Evolutionary conservation across 768 basidiomycete genomes (phyloP), one percentile per base, ranked within the genome.

Genomic region (Russula brevipes): DNA sequence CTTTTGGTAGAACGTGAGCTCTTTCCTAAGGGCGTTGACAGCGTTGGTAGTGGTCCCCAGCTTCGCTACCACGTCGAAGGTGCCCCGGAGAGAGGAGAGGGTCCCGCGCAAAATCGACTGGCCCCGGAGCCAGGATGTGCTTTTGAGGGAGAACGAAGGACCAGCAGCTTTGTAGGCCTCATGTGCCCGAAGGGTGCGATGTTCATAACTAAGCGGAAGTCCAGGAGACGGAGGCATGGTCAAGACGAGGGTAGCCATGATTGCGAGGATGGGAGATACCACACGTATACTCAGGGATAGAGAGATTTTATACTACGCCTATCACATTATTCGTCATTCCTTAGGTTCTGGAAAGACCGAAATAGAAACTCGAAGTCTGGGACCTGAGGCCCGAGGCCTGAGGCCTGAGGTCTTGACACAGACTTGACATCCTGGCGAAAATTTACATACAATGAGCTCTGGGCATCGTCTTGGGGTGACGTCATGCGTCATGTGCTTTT

Each of bases 61-160:
- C 50, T 63, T 63, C 24, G 61, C 61, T 5, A 57, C 61, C 8
- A 63, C 56, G 50, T 63, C 61, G 42, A 57, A 52, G 8, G 35
- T 45, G 56, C 55, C 55, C 12, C 56, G 42, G 17, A 30, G 19
- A 36, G 55, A 63, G 24, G 61, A 50, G 41, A 62, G 50, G 1
- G 61, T 57, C 8, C 61, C 55, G 10, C 56, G 61, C 61, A 63
- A 52, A 36, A 63, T 63, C 17, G 56, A 57, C 50, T 57, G 49
- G 35, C 61, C 61, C 42, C 61, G 52, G 39, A 57, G 50, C 61
- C 61, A 63, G 5, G 56, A 38, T 1, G 61, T 52, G 10, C 46
- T n/a, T 24, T 46, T 45, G 50, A 63, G 55, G n/a, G 49, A 49
- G 17, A 57, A 52, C 3, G 61, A 44, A 6, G 56, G 55, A 11